Conservation (phyloP, 2,329 filamentous ascomycete genomes). For the Ilyonectria destructans region DNA sequence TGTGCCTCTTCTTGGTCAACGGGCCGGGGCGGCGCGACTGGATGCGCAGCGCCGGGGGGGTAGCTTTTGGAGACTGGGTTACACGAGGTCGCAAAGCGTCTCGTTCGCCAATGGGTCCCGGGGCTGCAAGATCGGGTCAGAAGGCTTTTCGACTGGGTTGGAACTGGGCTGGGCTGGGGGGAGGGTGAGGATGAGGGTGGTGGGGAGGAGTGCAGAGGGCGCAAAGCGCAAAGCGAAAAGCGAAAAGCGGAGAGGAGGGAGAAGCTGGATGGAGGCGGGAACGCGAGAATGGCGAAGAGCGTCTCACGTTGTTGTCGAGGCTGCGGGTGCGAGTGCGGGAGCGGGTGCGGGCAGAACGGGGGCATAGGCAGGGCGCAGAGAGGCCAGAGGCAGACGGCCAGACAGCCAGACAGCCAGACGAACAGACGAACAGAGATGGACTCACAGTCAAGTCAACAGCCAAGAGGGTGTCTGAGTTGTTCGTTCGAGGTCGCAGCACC, state of each 20-base stretch:
- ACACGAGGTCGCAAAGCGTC: slow-evolving; percentile 48
- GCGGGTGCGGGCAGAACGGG: slow-evolving; percentile 27
- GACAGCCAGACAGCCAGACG: neutral
- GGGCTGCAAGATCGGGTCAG: slow-evolving; percentile 49
- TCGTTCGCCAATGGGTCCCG: slow-evolving; percentile 49
- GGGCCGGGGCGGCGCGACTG: slow-evolving; percentile 46
- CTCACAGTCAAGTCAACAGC: slow-evolving; percentile 29
- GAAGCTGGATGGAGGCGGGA: slow-evolving; percentile 27
- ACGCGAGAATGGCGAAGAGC: slow-evolving; percentile 15
- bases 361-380: slow-evolving; percentile 13
- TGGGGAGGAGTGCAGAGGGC: slow-evolving; percentile 7
- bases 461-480: slow-evolving; percentile 54
- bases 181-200: slow-evolving; percentile 11
- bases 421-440: neutral
- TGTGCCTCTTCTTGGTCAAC: slow-evolving; percentile 42
- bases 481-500: slow-evolving; percentile 48
- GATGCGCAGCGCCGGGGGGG: slow-evolving; percentile 36
- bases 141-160: slow-evolving; percentile 26
- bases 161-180: slow-evolving; percentile 20
- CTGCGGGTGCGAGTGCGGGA: slow-evolving; percentile 30
- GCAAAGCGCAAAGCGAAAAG: slow-evolving; percentile 18
- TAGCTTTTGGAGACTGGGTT: slow-evolving; percentile 44
- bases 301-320: slow-evolving; percentile 35
- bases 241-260: slow-evolving; percentile 13
- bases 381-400: slow-evolving; percentile 1